Conservation (phyloP, 2,329 filamentous ascomycete species). For the Dactylonectria estremocensis region DNA sequence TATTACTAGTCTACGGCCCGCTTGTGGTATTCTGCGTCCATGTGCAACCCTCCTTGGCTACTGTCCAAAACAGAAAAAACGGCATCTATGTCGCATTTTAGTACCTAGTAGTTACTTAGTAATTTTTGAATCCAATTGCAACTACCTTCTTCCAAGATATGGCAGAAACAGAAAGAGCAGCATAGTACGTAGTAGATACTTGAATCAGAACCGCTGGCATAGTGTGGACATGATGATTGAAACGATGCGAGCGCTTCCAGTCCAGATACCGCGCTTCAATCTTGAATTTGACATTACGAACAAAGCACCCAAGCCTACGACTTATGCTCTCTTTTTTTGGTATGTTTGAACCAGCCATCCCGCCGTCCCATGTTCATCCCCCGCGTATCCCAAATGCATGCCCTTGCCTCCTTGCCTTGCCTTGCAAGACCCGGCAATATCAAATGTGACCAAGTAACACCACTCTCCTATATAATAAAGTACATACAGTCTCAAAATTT, state of each 20-base stretch:
- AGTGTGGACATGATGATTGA: neutral
- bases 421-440: conserved; percentile 21
- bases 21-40: conserved; percentile 11
- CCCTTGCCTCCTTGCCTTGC: conserved; percentile 9
- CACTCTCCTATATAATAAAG: conserved; percentile 19
- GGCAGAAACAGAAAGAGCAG: neutral
- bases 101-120: conserved; percentile 21
- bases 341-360: conserved; percentile 18
- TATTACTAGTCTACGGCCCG: conserved; percentile 26
- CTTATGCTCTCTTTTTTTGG: conserved; percentile 24
- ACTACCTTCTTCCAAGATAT: neutral
- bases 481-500: conserved; percentile 16
- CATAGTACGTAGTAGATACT: too few species aligned
- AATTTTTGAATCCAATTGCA: conserved; percentile 22
- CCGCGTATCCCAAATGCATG: conserved; percentile 11
- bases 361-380: neutral
- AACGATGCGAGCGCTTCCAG: conserved; percentile 15
- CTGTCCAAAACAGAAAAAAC: conserved; percentile 9
- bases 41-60: conserved; percentile 8
- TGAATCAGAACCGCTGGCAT: too few species aligned
- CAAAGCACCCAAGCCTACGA: conserved; percentile 22
- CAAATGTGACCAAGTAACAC: conserved; percentile 24
- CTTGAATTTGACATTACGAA: conserved; percentile 31
- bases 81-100: conserved; percentile 7
- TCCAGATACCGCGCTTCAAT: conserved; percentile 14